These are phyloP conservation scores for Ascochyta rabiei DNA, from an alignment of 2,329 filamentous ascomycete species.

Conservation along the genomic window DNA sequence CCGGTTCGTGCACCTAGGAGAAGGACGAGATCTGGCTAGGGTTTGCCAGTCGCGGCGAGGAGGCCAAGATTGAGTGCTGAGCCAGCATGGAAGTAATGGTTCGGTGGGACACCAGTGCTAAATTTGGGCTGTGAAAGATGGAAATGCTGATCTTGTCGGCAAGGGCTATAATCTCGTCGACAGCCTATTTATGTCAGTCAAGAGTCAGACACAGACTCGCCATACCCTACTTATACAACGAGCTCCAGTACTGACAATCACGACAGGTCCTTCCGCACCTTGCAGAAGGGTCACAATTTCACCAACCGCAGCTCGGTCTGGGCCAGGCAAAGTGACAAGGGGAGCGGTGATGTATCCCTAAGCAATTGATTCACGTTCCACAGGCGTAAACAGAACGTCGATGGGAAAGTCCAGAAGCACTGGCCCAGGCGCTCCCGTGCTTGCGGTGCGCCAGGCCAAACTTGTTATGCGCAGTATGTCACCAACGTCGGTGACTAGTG, in stretches of 20 bases:
- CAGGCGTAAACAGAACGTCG: slow-evolving; percentile 52
- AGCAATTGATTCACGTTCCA: slow-evolving; percentile 43
- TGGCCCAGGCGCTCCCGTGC: slow-evolving; percentile 50
- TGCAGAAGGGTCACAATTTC: slow-evolving; percentile 40
- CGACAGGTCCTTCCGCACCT: slow-evolving; percentile 47
- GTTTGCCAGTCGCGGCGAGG: slow-evolving; percentile 32
- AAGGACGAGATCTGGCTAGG: slow-evolving; percentile 51
- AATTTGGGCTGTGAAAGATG: slow-evolving; percentile 51
- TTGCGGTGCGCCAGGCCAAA: slow-evolving; percentile 50
- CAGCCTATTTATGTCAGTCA: slow-evolving; percentile 27
- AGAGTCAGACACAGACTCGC: too few species aligned
- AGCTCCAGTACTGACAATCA: slow-evolving; percentile 53
- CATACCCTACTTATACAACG: background rate
- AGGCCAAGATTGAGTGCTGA: slow-evolving; percentile 44
- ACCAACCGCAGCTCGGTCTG: slow-evolving; percentile 47
- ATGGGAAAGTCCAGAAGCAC: slow-evolving; percentile 50
- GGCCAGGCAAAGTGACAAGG: slow-evolving; percentile 43
- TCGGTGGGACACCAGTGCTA: slow-evolving; percentile 33
- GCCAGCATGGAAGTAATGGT: slow-evolving; percentile 46
- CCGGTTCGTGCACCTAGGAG: slow-evolving; percentile 52
- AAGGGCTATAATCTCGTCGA: slow-evolving; percentile 40
- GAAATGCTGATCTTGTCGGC: slow-evolving; percentile 47
- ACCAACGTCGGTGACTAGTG: slow-evolving; percentile 47
- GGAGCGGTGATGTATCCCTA: slow-evolving; percentile 51
- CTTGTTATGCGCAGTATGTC: slow-evolving; percentile 55